phyloP scores from a whole-genome alignment of 2,329 filamentous ascomycete species.

The Fusarium sp. region DNA sequence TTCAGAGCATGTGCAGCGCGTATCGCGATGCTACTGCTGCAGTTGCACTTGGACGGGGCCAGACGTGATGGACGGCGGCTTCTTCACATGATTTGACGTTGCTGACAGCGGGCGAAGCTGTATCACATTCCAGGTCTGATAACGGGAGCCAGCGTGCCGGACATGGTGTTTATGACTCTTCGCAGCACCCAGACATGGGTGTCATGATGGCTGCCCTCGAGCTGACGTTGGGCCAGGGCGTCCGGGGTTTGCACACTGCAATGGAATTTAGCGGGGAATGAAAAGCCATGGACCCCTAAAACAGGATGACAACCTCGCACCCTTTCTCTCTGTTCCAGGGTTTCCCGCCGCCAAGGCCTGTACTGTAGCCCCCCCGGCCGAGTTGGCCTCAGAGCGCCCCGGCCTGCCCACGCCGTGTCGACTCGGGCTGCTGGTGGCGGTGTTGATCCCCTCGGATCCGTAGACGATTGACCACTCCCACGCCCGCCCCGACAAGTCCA shows the following conservation, averaged over 20 bases:
- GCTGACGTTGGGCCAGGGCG: slow-evolving; percentile 11
- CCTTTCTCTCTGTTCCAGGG: not conserved
- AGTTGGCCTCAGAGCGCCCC: slow-evolving; percentile 19
- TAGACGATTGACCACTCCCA: slow-evolving; percentile 8
- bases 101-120: slow-evolving; percentile 20
- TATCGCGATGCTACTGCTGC: slow-evolving; percentile 38
- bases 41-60: slow-evolving; percentile 26
- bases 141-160: not conserved
- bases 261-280: slow-evolving; percentile 30
- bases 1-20: slow-evolving; percentile 39
- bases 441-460: slow-evolving; percentile 20
- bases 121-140: not conserved
- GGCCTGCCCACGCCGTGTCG: slow-evolving; percentile 14
- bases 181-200: not conserved
- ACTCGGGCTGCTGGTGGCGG: slow-evolving; percentile 15
- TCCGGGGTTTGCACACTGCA: slow-evolving; percentile 11
- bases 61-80: slow-evolving; percentile 14
- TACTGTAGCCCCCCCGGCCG: slow-evolving; percentile 24
- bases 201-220: not conserved
- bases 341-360: slow-evolving; percentile 4
- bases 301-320: slow-evolving; percentile 13
- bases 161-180: not conserved
- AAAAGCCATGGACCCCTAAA: slow-evolving; percentile 36
- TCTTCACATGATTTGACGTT: slow-evolving; percentile 36
- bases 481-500: slow-evolving; percentile 11